These are phyloP conservation scores for Cairneyella variabilis DNA, from an alignment of 495 filamentous ascomycete species.

Conservation along the genomic window DNA sequence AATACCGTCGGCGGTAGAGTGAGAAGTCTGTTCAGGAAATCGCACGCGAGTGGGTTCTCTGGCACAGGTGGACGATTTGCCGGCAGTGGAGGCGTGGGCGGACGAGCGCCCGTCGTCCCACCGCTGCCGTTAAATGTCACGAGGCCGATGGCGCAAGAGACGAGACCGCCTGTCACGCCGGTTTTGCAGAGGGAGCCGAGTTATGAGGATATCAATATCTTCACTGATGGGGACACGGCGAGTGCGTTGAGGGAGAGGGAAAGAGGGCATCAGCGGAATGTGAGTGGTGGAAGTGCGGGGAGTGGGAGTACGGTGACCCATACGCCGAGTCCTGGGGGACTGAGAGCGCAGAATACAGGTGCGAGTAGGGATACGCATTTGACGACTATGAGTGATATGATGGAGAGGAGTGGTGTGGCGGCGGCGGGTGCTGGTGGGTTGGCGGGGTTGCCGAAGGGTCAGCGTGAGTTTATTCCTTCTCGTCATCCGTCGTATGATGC, in stretches of 20 bases:
- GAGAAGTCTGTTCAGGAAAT: slow-evolving; percentile 23
- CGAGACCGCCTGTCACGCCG: slow-evolving; percentile 25
- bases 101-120: neutral
- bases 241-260: slow-evolving; percentile 16
- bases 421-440: neutral
- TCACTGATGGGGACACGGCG: slow-evolving; percentile 54
- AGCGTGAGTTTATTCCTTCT: slow-evolving; percentile 19
- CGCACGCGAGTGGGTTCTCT: neutral
- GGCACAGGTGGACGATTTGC: too few species aligned
- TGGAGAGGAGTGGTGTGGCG: slow-evolving; percentile 35
- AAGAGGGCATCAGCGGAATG: neutral
- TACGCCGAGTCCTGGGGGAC: slow-evolving; percentile 49
- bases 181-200: slow-evolving; percentile 47
- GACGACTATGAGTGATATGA: slow-evolving; percentile 55
- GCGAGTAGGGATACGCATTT: slow-evolving; percentile 21
- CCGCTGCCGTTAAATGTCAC: slow-evolving; percentile 12
- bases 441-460: slow-evolving; percentile 21
- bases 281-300: slow-evolving; percentile 11
- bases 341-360: neutral
- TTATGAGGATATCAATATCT: slow-evolving; percentile 65
- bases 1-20: slow-evolving; percentile 9
- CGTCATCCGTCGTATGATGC: too few species aligned
- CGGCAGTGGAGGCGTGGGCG: neutral
- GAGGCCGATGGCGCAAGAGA: neutral
- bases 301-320: slow-evolving; percentile 61